Base-by-base conservation (phyloP, 345 rosid species). In the Camelina hispida region DNA sequence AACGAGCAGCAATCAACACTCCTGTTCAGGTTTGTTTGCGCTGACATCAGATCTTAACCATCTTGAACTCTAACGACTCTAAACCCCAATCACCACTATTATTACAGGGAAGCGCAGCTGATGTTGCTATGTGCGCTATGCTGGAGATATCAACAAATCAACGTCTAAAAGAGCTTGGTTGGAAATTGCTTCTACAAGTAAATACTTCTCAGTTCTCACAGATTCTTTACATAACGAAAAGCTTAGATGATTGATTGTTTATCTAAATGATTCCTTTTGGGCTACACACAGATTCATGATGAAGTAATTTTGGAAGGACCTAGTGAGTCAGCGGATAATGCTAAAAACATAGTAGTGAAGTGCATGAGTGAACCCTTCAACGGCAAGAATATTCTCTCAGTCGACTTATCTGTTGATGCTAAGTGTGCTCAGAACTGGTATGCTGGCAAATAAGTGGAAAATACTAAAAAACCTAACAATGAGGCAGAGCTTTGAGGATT, bases 291-390 rank as follows among this genome's bases (percentile, higher is more conserved):
- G 98, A 87, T 93, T 73, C 98, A 93, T 58, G 97, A 93, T 80
- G 97, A 93, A 87, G 96, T 93, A 72, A 93, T 93, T 72, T 81
- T 91, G 80, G 98, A 93, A 87, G 98, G 98, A 68, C 98, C 97
- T 53, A 83, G 81, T 0, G 97, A 85, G 75, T 87, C 98, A 9
- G 94, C 97, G 1, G 94, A 88, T 79, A 77, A 66, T 4, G 98
- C 98, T 5, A 91, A 83, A 82, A 83, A 83, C 57, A 84, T 91
- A 61, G 97, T 91, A 38, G 89, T 90, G 14, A 85, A 90, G 46
- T 95, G 99, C 88, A 95, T 95, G 96, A 80, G 89, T 22, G 84
- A 86, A 54, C 99, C 99, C 80, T 95, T 95, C 40, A 71, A 84
- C 12, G 96, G 96, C 72, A 68, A 76, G 85, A 91, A 90, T 69